Evolutionary conservation across 2,329 filamentous ascomycete species (phyloP), one percentile per base, ranked within the genome.

Genomic region (Clonostachys chloroleuca): DNA sequence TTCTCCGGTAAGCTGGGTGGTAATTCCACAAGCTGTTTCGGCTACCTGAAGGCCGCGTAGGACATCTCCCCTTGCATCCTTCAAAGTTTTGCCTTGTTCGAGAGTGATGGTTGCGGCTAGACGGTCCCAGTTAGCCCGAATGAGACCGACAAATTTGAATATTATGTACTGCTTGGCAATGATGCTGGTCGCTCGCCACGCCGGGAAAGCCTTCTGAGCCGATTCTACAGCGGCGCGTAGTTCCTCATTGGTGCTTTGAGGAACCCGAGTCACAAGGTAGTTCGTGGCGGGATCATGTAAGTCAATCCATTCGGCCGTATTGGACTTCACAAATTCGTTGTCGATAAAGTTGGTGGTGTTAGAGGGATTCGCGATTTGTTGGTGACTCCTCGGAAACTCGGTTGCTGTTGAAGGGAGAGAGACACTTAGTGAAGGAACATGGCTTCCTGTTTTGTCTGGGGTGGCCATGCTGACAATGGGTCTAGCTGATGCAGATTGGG

Each of bases 41-140:
- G 86, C 87, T 33, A 90, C 86, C 69, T 90, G 86, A 46, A 90
- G 69, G 18, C 86, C 86, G 52, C 86, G 77, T 36, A 89, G 74
- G 34, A 90, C 86, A 64, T 90, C 86, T 40, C 86, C 86, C 61
- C 74, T 82, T 5, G 86, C 86, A 64, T 90, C 86, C 30, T 81
- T 83, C 61, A 90, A 81, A 0, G 86, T 90, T 74, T 90, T 90
- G 62, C 86, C 86, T 66, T 90, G 86, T 68, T 90, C 86, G 18
- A 89, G 73, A 3, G 86, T 89, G 61, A 90, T 90, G 66, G 81
- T 87, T 2, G 86, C 86, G 7, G 86, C 86, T 51, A 90, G 68
- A 14, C 86, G 77, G 59, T 90, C 86, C 86, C 85, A 89, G 65
- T 90, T 83, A 65, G 88, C 81, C n/a, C 84, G 73, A 60, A 91